phyloP scores from a whole-genome alignment of 148 eudicot genomes.

The Beta vulgaris region DNA sequence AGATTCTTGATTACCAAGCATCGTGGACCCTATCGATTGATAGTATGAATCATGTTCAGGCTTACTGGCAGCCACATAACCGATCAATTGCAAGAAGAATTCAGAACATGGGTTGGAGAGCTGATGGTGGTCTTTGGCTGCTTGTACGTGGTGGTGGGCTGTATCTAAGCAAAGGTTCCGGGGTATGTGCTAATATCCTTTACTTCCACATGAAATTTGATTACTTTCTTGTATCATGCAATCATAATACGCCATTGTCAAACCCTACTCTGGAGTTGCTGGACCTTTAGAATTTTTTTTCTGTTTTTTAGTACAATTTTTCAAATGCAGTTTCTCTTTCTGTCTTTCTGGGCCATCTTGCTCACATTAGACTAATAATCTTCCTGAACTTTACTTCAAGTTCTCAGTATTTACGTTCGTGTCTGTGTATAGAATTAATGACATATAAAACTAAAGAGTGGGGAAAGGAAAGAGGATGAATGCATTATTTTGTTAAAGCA shows the following conservation, averaged over 20 bases:
- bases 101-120: constrained; percentile 99
- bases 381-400: background rate
- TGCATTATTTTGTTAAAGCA: background rate
- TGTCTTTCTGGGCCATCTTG: constrained; percentile 12
- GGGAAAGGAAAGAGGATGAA: too few species aligned
- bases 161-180: constrained; percentile 93
- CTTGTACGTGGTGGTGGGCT: constrained; percentile 99
- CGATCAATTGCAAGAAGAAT: constrained; percentile 92
- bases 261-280: background rate
- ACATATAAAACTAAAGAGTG: background rate
- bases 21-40: background rate
- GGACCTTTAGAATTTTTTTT: background rate
- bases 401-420: background rate
- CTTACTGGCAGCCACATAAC: constrained; percentile 99
- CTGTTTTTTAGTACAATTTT: background rate
- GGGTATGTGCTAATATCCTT: constrained; percentile 51
- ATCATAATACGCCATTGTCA: background rate
- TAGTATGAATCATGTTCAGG: constrained; percentile 45
- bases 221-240: background rate
- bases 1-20: constrained; percentile 1
- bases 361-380: background rate
- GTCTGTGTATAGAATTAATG: constrained; percentile 3
- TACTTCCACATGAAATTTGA: constrained; percentile 5
- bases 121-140: constrained; percentile 99
- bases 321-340: background rate